Base-by-base conservation (phyloP, 1,284 basidiomycete species). In the Gymnopus androsaceus region DNA sequence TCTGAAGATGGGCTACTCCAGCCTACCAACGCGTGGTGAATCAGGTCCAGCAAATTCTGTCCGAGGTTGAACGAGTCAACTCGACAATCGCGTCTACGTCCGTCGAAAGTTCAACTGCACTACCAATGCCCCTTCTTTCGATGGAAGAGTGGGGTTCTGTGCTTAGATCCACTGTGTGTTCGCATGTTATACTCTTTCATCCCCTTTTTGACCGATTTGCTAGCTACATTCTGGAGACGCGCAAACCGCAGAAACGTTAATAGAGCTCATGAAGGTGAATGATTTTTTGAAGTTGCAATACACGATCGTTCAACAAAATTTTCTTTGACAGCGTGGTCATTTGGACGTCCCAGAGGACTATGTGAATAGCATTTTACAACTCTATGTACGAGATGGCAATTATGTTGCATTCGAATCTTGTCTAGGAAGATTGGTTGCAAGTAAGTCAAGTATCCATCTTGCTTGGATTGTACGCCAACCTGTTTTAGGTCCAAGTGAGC, bases 131-230 rank as follows among this genome's bases (percentile, higher is more conserved):
- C 4, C 48, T 85, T 9, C 64, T 86, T 9, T 73, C 82, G 0
- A 55, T 69, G 2, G 59, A 71, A 2, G 85, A 88, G 64, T 85
- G 80, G 72, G 67, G 74, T 28, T 75, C 83, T 2, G 67, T 88
- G 5, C 67, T 82, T 4, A 68, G 75, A 30, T 60, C 69, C n/a
- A n/a, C n/a, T n/a, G n/a, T n/a, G n/a, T n/a, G n/a, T n/a, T n/a
- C 87, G 88, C 53, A 8, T 72, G 64, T 17, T 41, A 21, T 33
- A 14, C 9, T 17, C 40, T 14, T 49, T 33, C 15, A 3, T 33
- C 41, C 51, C 14, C 34, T 42, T 19, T 52, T 28, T 31, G 17
- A n/a, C 40, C 33, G n/a, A n/a, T 23, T 49, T 23, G 21, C 37
- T 42, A n/a, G n/a, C n/a, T n/a, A n/a, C n/a, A n/a, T n/a, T n/a